Conservation (phyloP, 352 stramenopile genomes). For the Phytophthora fragariaefolia region DNA sequence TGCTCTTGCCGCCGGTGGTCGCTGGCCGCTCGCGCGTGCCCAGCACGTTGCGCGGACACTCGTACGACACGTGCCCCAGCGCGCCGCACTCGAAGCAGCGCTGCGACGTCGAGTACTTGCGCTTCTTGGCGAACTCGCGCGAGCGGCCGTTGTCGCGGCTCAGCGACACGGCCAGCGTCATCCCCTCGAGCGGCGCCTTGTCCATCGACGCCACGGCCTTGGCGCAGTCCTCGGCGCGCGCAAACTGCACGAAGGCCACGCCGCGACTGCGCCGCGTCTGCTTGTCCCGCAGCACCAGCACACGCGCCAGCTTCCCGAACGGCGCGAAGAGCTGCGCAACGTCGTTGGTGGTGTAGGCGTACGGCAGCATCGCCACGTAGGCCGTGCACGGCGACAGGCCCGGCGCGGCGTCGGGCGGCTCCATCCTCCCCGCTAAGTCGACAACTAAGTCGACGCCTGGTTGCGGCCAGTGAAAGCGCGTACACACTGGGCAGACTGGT, state of each 20-base stretch:
- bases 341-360: constrained; percentile 88
- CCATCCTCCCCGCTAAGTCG: constrained; percentile 16
- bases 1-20: constrained; percentile 50
- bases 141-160: constrained; percentile 84
- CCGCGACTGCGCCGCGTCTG: constrained; percentile 74
- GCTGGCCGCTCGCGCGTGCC: constrained; percentile 68
- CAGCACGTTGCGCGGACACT: constrained; percentile 85
- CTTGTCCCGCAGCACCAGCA: constrained; percentile 81
- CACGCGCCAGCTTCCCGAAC: constrained; percentile 77
- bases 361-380: constrained; percentile 91
- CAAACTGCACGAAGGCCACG: constrained; percentile 90
- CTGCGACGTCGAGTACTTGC: constrained; percentile 68
- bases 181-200: constrained; percentile 62
- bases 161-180: constrained; percentile 70
- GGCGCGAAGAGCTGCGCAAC: constrained; percentile 85
- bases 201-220: constrained; percentile 64
- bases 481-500: not conserved
- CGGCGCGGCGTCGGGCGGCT: not conserved
- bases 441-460: constrained; percentile 4
- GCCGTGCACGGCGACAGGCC: constrained; percentile 55
- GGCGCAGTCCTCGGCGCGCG: constrained; percentile 63
- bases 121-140: constrained; percentile 81
- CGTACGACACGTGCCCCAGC: constrained; percentile 82
- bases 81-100: constrained; percentile 89
- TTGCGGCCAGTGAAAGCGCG: not conserved